phyloP scores from a whole-genome alignment of 192 early-diverging fungal species.

The Rhizophagus sp. region DNA sequence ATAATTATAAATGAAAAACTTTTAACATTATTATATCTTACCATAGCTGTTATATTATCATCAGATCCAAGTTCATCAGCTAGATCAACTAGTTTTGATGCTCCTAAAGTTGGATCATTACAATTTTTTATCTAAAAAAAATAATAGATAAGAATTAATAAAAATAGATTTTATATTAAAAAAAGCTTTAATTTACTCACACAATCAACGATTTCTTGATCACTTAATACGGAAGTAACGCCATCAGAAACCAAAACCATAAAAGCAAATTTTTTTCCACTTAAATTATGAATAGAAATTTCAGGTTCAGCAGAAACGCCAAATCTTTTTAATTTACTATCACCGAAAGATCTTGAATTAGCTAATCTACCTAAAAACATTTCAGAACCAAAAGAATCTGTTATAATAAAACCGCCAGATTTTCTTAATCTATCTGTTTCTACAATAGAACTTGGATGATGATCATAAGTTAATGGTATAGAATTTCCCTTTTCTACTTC shows the following conservation, averaged over 20 bases:
- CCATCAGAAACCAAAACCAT: constrained; percentile 73
- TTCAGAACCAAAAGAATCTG: constrained; percentile 77
- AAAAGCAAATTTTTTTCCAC: constrained; percentile 64
- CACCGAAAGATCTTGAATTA: constrained; percentile 69
- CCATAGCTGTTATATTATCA: constrained; percentile 69
- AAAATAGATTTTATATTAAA: background rate
- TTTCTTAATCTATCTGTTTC: constrained; percentile 66
- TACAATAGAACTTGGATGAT: constrained; percentile 62
- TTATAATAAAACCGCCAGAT: constrained; percentile 70
- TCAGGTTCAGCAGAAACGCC: constrained; percentile 76
- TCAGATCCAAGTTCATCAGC: constrained; percentile 68
- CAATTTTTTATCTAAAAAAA: constrained; percentile 55
- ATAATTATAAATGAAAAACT: background rate
- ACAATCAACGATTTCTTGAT: constrained; percentile 74
- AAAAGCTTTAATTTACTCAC: constrained; percentile 33
- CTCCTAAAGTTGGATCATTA: constrained; percentile 54
- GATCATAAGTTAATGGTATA: constrained; percentile 59
- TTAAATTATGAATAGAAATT: constrained; percentile 52
- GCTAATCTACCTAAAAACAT: constrained; percentile 66
- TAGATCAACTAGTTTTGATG: constrained; percentile 58
- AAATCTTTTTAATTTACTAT: constrained; percentile 67
- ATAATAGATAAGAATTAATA: background rate
- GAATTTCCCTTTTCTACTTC: constrained; percentile 60
- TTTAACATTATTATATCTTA: constrained; percentile 7
- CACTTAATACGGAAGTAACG: constrained; percentile 66